Conservation (phyloP, 495 filamentous ascomycete species). For the Parathielavia hyrcaniae region DNA sequence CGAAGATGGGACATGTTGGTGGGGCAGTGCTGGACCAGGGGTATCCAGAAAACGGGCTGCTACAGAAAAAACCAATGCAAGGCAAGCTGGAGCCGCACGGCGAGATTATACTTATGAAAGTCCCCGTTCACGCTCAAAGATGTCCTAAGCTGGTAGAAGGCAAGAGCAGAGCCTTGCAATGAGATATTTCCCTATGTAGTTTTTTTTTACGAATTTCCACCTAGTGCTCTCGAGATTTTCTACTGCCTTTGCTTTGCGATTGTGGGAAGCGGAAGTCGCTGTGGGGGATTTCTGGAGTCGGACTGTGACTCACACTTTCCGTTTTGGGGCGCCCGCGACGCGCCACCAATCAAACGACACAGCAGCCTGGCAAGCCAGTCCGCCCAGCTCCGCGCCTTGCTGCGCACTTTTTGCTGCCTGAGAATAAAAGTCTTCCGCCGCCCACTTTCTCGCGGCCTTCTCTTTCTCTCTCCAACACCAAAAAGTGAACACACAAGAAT, state of each 20-base stretch:
- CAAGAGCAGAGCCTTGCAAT: too few species aligned
- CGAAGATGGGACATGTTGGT: neutral
- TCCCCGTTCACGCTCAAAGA: too few species aligned
- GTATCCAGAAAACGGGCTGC: neutral
- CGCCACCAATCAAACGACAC: slow-evolving; percentile 15
- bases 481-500: slow-evolving; percentile 9
- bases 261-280: neutral
- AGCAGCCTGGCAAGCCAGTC: neutral
- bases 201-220: too few species aligned
- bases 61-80: neutral
- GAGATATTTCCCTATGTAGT: too few species aligned
- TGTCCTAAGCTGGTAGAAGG: too few species aligned
- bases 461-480: slow-evolving; percentile 29
- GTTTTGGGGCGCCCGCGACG: slow-evolving; percentile 25
- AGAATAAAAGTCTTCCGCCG: slow-evolving; percentile 30
- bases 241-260: neutral
- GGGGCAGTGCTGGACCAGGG: slow-evolving; percentile 13
- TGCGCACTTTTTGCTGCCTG: slow-evolving; percentile 32
- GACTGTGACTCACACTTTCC: slow-evolving; percentile 31
- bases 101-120: too few species aligned
- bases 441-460: slow-evolving; percentile 22
- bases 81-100: too few species aligned
- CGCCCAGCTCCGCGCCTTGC: slow-evolving; percentile 6
- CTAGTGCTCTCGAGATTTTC: neutral
- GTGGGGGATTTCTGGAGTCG: slow-evolving; percentile 14